Percentiles rank a stretch among this genome's conserved stretches.
Evolutionary conservation across 2,329 filamentous ascomycete species (phyloP).

Genomic region (Cryphonectria japonica): DNA sequence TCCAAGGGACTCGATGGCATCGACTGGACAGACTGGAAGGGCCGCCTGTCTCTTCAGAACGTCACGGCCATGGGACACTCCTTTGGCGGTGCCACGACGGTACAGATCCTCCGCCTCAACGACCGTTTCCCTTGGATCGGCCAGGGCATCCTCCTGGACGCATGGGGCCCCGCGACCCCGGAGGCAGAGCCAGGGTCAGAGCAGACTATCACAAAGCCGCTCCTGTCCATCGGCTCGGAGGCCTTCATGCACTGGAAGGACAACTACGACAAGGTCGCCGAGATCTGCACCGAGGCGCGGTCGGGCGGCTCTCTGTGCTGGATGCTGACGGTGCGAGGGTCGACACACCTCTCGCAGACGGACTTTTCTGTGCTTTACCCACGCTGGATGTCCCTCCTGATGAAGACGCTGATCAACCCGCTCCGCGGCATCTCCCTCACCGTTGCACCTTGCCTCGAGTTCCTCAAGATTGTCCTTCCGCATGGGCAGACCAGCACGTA

Average conservation of each 20-base stretch:
- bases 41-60: conserved; percentile 57
- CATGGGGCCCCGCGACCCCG: conserved; percentile 60
- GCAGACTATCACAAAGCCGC: conserved; percentile 50
- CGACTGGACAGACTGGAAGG: conserved; percentile 60
- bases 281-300: conserved; percentile 59
- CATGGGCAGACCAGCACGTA: conserved; percentile 48
- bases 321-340: conserved; percentile 60
- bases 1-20: conserved; percentile 60
- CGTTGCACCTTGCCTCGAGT: conserved; percentile 65
- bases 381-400: conserved; percentile 57
- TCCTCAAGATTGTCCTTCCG: conserved; percentile 58
- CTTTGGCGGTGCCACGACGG: conserved; percentile 67
- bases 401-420: conserved; percentile 68
- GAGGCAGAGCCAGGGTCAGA: conserved; percentile 46
- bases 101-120: conserved; percentile 60
- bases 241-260: conserved; percentile 72
- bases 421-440: conserved; percentile 66
- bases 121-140: conserved; percentile 60
- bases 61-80: conserved; percentile 69
- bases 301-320: conserved; percentile 50
- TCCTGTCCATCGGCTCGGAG: conserved; percentile 68
- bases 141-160: conserved; percentile 69
- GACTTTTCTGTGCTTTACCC: conserved; percentile 70
- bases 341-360: conserved; percentile 67
- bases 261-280: conserved; percentile 62